A percentile compares a stretch with the other conserved stretches of the same genome.
phyloP scores from a whole-genome alignment of 1,139 yeast genomes.

The Nakaseomyces kungkrabaensis region DNA sequence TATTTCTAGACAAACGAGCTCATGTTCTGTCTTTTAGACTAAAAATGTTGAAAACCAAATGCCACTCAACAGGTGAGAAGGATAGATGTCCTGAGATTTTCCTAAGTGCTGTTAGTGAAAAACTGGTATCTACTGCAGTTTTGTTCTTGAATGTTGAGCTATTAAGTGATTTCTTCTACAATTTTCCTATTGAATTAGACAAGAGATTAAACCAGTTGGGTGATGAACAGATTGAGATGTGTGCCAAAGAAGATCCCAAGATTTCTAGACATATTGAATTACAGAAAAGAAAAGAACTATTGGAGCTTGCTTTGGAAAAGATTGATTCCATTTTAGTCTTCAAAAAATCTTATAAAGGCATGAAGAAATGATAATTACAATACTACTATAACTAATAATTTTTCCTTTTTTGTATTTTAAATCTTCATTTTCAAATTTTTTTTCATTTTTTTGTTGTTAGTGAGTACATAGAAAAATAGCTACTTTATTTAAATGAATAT shows the following conservation, averaged over 20 bases:
- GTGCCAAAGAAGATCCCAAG: constrained; percentile 93
- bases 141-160: constrained; percentile 88
- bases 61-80: constrained; percentile 71
- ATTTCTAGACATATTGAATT: constrained; percentile 82
- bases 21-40: constrained; percentile 65
- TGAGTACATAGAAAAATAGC: neutral
- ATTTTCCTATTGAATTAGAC: constrained; percentile 91
- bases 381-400: neutral
- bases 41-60: constrained; percentile 64
- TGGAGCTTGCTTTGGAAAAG: constrained; percentile 73
- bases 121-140: constrained; percentile 86
- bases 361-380: neutral
- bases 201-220: constrained; percentile 55
- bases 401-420: neutral
- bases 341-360: constrained; percentile 27
- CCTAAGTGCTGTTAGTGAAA: constrained; percentile 84
- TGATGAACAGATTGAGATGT: constrained; percentile 69
- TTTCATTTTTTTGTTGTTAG: neutral
- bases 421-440: neutral
- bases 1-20: constrained; percentile 72
- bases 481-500: neutral
- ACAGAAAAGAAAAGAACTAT: constrained; percentile 82
- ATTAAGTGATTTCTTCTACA: constrained; percentile 87
- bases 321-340: constrained; percentile 74
- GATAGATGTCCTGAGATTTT: constrained; percentile 92